Conservation (phyloP, 2,329 filamentous ascomycete species). For the Rutstroemia sydowiana region DNA sequence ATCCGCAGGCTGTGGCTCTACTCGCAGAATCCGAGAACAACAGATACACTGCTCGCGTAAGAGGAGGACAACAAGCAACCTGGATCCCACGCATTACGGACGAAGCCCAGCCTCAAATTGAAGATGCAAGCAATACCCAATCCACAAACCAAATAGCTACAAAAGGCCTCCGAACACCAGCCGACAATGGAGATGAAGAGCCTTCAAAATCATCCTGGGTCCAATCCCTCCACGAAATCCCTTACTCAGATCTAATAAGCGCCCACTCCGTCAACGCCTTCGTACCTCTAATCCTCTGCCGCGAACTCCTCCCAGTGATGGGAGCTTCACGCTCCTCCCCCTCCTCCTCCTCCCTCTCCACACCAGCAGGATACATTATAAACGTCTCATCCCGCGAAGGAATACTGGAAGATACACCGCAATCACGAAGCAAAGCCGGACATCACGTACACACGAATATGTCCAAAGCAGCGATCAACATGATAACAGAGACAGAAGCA, state of each 20-base stretch:
- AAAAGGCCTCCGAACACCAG: background rate
- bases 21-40: too few relatives aligned
- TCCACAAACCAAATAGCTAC: background rate
- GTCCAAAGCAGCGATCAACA: conserved; percentile 19
- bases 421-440: conserved; percentile 9
- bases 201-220: conserved; percentile 14
- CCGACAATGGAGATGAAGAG: background rate
- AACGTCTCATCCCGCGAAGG: conserved; percentile 18
- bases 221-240: conserved; percentile 14
- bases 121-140: too few relatives aligned
- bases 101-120: too few relatives aligned
- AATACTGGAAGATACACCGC: conserved; percentile 11
- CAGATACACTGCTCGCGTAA: background rate
- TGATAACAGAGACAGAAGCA: conserved; percentile 18
- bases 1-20: background rate
- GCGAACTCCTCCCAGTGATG: conserved; percentile 17
- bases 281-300: conserved; percentile 15
- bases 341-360: background rate
- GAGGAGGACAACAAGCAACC: background rate
- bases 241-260: conserved; percentile 18
- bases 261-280: conserved; percentile 19
- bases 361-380: conserved; percentile 12
- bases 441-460: conserved; percentile 18
- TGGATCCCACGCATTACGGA: background rate
- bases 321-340: background rate